Conservation (phyloP, 225 moss, liverwort and hornwort species). For the Straminergon stramineum region DNA sequence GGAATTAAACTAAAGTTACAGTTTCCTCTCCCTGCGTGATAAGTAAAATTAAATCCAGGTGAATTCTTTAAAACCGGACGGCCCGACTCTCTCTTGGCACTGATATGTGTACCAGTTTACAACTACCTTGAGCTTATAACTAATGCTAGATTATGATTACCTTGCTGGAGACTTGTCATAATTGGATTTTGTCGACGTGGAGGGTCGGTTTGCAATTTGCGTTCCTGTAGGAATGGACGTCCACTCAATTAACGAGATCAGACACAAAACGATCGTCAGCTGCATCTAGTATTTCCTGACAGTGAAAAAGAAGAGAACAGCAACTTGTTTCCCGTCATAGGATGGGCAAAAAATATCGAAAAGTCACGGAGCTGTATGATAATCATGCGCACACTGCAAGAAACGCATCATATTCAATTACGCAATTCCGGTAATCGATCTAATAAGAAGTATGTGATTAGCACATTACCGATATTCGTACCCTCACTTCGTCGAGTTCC, state of each 20-base stretch:
- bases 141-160: not conserved
- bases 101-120: not conserved
- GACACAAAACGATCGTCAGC: too few relatives aligned
- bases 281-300: not conserved
- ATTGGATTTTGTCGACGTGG: not conserved
- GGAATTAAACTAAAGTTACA: not conserved
- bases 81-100: not conserved
- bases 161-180: not conserved
- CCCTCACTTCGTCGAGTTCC: not conserved
- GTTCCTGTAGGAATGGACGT: not conserved
- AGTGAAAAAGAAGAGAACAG: not conserved
- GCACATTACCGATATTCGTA: not conserved
- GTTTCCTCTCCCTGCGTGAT: not conserved
- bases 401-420: not conserved
- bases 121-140: not conserved
- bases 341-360: not conserved
- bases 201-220: too few relatives aligned
- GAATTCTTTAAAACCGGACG: not conserved
- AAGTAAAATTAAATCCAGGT: not conserved
- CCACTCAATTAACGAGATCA: not conserved
- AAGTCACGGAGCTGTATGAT: not conserved
- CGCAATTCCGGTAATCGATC: not conserved
- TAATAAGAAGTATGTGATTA: not conserved
- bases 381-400: not conserved
- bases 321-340: not conserved